Percentiles rank a stretch among this genome's conserved stretches.
Conservation (phyloP, 2,329 filamentous ascomycete species). For the Cladosporium sp. region DNA sequence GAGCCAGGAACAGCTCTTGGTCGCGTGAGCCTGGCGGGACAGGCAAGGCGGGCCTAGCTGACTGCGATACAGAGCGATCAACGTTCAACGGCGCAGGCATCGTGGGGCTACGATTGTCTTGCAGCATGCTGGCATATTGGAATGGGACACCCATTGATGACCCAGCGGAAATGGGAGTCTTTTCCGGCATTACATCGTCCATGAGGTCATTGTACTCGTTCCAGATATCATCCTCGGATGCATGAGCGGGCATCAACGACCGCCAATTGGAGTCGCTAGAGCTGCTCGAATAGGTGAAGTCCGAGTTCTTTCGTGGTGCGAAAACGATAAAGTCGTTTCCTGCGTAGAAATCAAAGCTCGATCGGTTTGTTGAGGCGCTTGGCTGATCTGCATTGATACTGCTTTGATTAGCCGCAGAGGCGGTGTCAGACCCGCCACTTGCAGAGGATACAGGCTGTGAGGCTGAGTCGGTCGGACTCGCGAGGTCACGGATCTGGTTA, state of each 20-base stretch:
- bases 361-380: constrained; percentile 23
- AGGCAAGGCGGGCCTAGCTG: constrained; percentile 14
- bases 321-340: constrained; percentile 67
- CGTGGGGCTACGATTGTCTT: constrained; percentile 15
- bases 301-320: constrained; percentile 67
- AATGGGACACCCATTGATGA: constrained; percentile 50
- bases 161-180: constrained; percentile 49
- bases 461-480: constrained; percentile 25
- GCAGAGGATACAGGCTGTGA: constrained; percentile 27
- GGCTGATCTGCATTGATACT: constrained; percentile 20
- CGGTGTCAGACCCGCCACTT: constrained; percentile 24
- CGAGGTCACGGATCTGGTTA: constrained; percentile 31
- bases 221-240: constrained; percentile 80
- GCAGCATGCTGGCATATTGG: constrained; percentile 56
- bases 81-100: constrained; percentile 10
- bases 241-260: constrained; percentile 15
- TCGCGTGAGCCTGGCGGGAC: constrained; percentile 13
- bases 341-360: constrained; percentile 21
- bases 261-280: constrained; percentile 56
- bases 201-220: constrained; percentile 89
- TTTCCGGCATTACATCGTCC: constrained; percentile 59
- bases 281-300: constrained; percentile 60
- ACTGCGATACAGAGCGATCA: constrained; percentile 11
- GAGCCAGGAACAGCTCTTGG: constrained; percentile 4
- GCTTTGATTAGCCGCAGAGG: constrained; percentile 17